Evolutionary conservation across 768 basidiomycete genomes (phyloP), one percentile per base, ranked within the genome.

Genomic region (Fistulinella prunicolor): DNA sequence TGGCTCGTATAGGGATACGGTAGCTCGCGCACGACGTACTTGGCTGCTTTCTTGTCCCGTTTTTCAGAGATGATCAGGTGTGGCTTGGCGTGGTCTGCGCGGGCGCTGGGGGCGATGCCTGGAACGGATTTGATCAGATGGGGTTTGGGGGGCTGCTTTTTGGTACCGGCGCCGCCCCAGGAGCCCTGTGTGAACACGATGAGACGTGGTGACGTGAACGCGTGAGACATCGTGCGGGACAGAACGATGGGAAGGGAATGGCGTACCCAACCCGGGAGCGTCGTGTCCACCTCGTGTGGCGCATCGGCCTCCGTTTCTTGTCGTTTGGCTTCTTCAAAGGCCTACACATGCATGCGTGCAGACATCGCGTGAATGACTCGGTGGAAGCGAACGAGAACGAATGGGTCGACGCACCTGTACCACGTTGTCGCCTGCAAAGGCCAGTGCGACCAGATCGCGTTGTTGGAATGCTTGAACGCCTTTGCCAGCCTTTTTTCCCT

Each of bases 371-470:
- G 41, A 36, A 38, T 29, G 14, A 17, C 12, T 5, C 3, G 3
- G 4, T 12, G 9, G 6, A 2, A 6, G 17, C 8, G 17, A 13
- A 1, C 7, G 26, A 26, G n/a, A 6, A 19, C 0, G 16, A 32
- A 28, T 28, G n/a, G 9, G 6, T 8, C 3, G 23, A 61, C 83
- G 28, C 59, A 92, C 92, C 69, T 88, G 83, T 6, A 96, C 83
- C 26, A 98, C 95, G 55, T 98, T 91, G 66, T 99, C 96, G 3
- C 93, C 94, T 2, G 94, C 95, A 71, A 99, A 99, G 0, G 96
- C 96, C 46, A 83, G 82, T 1, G 94, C 89, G 12, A 99, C 94
- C 12, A 98, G 74, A 55, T 98, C 93, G 32, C 90, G 78, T 66
- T 98, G 95, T 64, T 89, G 76, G 69, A 97, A 93, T 1, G 89